Base-by-base conservation (phyloP, 768 basidiomycete genomes). In the Botryobasidium botryosum region DNA sequence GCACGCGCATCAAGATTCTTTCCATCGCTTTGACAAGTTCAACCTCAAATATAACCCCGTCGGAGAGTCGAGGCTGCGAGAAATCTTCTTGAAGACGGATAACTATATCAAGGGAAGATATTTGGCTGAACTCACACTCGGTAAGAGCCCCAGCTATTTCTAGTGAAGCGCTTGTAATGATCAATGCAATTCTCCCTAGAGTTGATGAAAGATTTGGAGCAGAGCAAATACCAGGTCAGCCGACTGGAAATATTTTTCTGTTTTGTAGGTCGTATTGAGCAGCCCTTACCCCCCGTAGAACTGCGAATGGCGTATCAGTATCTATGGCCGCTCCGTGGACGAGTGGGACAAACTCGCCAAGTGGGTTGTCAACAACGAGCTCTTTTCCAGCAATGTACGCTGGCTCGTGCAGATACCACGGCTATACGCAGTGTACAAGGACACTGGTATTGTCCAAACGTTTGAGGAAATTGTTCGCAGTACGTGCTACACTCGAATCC, bases 291-390 rank as follows among this genome's bases (percentile, higher is more conserved):
- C 18, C 8, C 36, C 10, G 32, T 51, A 87, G 80, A 90, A 91
- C 52, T 88, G 84, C 50, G 94, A 99, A 64, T 99, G 94, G 87
- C 76, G 94, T 4, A 71, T 97, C 46, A 92, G 87, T 51, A 84
- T 99, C 50, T 99, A 97, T 53, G 94, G 91, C 2, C 74, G 87
- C 46, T 71, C 69, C 2, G 52, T 60, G 8, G 69, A 75, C 47
- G 94, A 99, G 64, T 99, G 94, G 94, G 94, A 97, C 67, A 96
- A 96, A 56, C 68, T 99, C 5, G 94, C 94, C 15, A 82, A 79
- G 66, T 99, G 94, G 94, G 77, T 99, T 46, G 75, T 94, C 58
- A 71, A 83, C 57, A 74, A 96, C 67, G 88, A 92, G 59, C 68
- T 97, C 4, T 83, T 71, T 60, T 96, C 91, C 2, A 91, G 97